Conservation (phyloP, 768 basidiomycete species). For the Leccinum aurantiacum region DNA sequence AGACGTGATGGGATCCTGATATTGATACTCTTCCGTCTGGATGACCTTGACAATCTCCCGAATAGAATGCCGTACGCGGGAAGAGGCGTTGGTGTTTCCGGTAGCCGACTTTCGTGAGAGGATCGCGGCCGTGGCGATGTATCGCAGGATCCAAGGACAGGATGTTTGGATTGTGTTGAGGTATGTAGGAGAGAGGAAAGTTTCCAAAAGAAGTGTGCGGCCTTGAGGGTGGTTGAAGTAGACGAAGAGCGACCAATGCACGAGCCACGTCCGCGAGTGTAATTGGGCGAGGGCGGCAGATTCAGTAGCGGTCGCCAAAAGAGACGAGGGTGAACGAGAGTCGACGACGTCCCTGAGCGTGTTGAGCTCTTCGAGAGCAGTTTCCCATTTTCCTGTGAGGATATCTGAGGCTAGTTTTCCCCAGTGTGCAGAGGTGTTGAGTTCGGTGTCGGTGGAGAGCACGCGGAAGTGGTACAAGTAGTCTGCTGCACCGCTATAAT, state of each 20-base stretch:
- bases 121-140: slow-evolving; percentile 90
- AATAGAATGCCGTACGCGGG: slow-evolving; percentile 85
- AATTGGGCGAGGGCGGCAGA: slow-evolving; percentile 83
- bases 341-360: slow-evolving; percentile 93
- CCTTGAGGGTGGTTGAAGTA: slow-evolving; percentile 97
- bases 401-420: slow-evolving; percentile 98
- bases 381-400: slow-evolving; percentile 91
- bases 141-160: slow-evolving; percentile 91
- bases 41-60: slow-evolving; percentile 91
- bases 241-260: slow-evolving; percentile 97
- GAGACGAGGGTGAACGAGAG: slow-evolving; percentile 58
- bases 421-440: slow-evolving; percentile 97
- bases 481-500: slow-evolving; percentile 94
- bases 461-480: slow-evolving; percentile 99
- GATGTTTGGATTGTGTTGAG: slow-evolving; percentile 98
- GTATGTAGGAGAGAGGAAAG: slow-evolving; percentile 94
- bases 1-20: slow-evolving; percentile 87
- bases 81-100: slow-evolving; percentile 47
- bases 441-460: slow-evolving; percentile 88
- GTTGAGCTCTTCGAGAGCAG: slow-evolving; percentile 94
- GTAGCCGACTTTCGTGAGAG: slow-evolving; percentile 79
- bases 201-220: slow-evolving; percentile 89
- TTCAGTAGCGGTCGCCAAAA: slow-evolving; percentile 45
- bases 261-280: slow-evolving; percentile 93
- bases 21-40: slow-evolving; percentile 95